phyloP scores from a whole-genome alignment of 495 filamentous ascomycete genomes.

The Talaromyces adpressus region DNA sequence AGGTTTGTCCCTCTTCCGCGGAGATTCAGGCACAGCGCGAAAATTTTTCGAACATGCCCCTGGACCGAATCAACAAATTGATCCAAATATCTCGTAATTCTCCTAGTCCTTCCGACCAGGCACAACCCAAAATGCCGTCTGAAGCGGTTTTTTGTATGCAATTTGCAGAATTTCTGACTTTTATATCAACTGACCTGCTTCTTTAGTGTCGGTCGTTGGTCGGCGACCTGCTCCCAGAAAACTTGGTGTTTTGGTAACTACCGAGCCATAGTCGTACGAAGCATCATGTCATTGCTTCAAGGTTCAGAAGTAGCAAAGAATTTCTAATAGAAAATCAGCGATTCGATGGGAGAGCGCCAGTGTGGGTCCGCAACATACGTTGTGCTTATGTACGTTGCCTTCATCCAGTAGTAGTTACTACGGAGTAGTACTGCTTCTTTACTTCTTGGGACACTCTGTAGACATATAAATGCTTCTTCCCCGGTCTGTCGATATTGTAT shows the following conservation, averaged over 20 bases:
- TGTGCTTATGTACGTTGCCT: background rate
- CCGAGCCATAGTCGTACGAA: background rate
- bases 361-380: background rate
- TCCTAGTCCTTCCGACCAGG: too few relatives aligned
- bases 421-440: too few relatives aligned
- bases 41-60: background rate
- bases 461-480: background rate
- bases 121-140: background rate
- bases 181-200: background rate
- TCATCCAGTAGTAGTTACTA: background rate
- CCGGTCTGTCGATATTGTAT: background rate
- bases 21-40: background rate
- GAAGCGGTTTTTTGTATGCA: background rate
- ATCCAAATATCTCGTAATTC: too few relatives aligned
- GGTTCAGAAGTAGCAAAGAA: background rate
- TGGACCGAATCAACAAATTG: background rate
- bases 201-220: too few relatives aligned
- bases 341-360: background rate
- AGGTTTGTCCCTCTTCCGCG: background rate
- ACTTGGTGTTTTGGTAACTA: too few relatives aligned
- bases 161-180: background rate
- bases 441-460: too few relatives aligned
- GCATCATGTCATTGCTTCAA: background rate
- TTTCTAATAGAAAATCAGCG: slow-evolving; percentile 1
- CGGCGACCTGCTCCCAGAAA: too few relatives aligned